phyloP scores from a whole-genome alignment of 495 filamentous ascomycete species.

The Trypethelium eluteriae region DNA sequence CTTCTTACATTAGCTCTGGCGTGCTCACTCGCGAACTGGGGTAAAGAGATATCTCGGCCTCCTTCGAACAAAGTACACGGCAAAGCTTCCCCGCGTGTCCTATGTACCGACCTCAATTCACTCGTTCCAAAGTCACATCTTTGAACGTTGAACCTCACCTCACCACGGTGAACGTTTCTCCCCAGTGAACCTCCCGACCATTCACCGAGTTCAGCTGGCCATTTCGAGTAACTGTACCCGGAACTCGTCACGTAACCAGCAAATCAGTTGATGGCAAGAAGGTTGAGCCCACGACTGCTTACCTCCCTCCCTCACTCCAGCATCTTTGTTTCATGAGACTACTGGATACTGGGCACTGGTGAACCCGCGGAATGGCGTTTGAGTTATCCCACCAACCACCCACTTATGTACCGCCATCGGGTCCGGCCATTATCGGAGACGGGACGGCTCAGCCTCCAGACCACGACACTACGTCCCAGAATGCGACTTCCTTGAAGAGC shows the following conservation, averaged over 20 bases:
- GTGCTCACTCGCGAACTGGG: conserved; percentile 2
- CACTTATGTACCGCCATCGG: neutral
- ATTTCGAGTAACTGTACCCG: neutral
- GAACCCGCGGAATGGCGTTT: conserved; percentile 8
- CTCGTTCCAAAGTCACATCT: conserved; percentile 8
- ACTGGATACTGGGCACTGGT: neutral
- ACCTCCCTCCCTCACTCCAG: neutral
- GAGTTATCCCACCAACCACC: conserved; percentile 8
- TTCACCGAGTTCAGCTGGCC: conserved; percentile 4
- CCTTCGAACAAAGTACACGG: neutral
- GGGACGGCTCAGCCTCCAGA: conserved; percentile 8
- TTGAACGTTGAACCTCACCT: neutral
- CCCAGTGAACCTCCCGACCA: neutral
- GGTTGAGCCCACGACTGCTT: neutral
- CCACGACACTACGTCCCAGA: neutral
- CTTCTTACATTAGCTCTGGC: conserved; percentile 12
- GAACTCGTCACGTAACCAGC: neutral
- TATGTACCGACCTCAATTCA: conserved; percentile 12
- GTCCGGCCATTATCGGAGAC: conserved; percentile 4
- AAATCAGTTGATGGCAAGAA: conserved; percentile 6
- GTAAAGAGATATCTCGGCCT: neutral
- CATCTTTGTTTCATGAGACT: conserved; percentile 9
- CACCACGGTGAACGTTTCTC: neutral
- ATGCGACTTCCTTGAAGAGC: conserved; percentile 9
- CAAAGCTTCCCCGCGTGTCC: conserved; percentile 6